Base-by-base conservation (phyloP, 2,329 filamentous ascomycete species). In the Diaporthe aspalathi region DNA sequence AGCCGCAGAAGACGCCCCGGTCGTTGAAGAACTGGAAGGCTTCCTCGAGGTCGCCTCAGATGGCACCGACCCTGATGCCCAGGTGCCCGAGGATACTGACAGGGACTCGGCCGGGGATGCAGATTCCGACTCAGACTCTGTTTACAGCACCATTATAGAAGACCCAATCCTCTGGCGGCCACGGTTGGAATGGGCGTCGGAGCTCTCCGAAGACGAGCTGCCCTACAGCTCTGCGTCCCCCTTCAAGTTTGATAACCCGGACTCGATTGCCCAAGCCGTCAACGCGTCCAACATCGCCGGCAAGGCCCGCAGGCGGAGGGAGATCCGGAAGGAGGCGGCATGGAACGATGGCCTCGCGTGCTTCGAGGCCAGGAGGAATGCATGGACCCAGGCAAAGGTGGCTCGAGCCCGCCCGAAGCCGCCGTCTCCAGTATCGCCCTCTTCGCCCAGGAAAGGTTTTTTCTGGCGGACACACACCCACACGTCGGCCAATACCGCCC, bases 311-410 rank as follows among this genome's bases (percentile, higher is more conserved):
- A 85, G 88, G 52, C 85, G 90, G 68, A 87, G 85, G 75, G 87
- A 85, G 62, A 78, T 89, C 63, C 87, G 89, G 73, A 89, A 90
- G 70, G 92, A 93, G 82, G 88, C 90, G 82, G 80, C 84, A 38
- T 97, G 93, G 91, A 98, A 98, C 77, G 85, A 91, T 47, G 95
- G 95, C 0, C 80, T 98, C 70, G 88, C 90, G n/a, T 92, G 92
- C 79, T 98, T 94, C 81, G 88, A 91, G 72, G 89, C 91, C 38
- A 86, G 93, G 71, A 88, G 95, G 62, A 90, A 97, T 81, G 91
- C 90, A 8, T 98, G 95, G 95, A 95, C 94, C 1, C 92, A 93
- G 40, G 95, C 94, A 40, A 88, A 88, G 74, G 87, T 84, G 14
- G 88, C 87, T 45, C 86, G 86, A 57, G 80, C 90, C 57, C 86